These are phyloP conservation scores for Lipomyces mesembrius DNA, from an alignment of 805 yeast genomes.

Conservation along the genomic window DNA sequence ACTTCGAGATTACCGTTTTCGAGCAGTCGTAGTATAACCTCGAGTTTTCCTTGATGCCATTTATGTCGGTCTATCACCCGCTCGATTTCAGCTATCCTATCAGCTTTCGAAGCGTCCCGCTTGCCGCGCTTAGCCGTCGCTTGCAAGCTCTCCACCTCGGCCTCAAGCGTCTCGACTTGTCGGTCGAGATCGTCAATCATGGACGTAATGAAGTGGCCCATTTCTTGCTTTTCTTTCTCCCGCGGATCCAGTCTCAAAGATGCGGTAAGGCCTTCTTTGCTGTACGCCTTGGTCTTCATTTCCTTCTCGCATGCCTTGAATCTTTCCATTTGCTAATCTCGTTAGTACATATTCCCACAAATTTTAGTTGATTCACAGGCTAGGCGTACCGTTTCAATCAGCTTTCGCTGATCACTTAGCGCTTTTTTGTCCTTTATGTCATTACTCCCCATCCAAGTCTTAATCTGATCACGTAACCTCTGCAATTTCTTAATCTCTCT, in stretches of 20 bases:
- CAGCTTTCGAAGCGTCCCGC: constrained; percentile 59
- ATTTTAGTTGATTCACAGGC: neutral
- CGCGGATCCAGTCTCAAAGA: constrained; percentile 73
- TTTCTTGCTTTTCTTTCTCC: constrained; percentile 77
- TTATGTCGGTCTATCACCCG: constrained; percentile 72
- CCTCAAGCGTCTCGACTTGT: constrained; percentile 80
- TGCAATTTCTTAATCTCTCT: constrained; percentile 94
- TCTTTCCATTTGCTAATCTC: constrained; percentile 77
- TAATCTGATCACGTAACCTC: constrained; percentile 90
- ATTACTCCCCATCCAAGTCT: constrained; percentile 89
- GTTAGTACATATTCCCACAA: neutral
- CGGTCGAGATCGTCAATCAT: constrained; percentile 78
- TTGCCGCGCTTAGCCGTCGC: constrained; percentile 62
- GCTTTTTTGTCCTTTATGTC: constrained; percentile 89
- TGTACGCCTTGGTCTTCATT: constrained; percentile 90
- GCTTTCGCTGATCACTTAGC: constrained; percentile 72
- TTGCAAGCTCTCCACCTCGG: constrained; percentile 62
- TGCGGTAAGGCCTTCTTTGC: constrained; percentile 86
- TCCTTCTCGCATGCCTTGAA: constrained; percentile 93
- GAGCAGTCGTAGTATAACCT: constrained; percentile 71
- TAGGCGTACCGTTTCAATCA: constrained; percentile 52
- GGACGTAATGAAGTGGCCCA: constrained; percentile 67
- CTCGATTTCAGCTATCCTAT: constrained; percentile 64
- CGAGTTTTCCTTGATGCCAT: constrained; percentile 78
- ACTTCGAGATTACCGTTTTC: constrained; percentile 82